Evolutionary conservation across 257 asterid species (phyloP).

Genomic region (Misopates orontium): DNA sequence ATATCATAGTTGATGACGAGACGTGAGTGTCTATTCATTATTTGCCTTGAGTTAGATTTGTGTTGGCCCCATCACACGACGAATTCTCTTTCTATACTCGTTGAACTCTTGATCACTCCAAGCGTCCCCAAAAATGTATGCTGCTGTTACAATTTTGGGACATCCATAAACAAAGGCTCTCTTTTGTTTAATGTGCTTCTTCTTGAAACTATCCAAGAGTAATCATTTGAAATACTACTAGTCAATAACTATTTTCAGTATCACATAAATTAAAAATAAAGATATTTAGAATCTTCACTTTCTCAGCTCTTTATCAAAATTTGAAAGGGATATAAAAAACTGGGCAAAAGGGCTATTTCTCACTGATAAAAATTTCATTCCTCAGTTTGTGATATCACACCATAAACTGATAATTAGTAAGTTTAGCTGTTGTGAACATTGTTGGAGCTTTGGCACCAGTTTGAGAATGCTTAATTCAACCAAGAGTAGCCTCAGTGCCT

Average conservation of each 20-base stretch:
- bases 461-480: background rate
- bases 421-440: constrained; percentile 13
- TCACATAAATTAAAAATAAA: too few species aligned
- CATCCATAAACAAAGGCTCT: background rate
- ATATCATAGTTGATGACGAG: constrained; percentile 83
- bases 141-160: too few species aligned
- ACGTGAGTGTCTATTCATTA: constrained; percentile 60
- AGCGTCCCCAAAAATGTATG: too few species aligned
- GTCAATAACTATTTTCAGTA: too few species aligned
- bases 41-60: constrained; percentile 14
- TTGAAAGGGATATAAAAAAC: too few species aligned
- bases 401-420: background rate
- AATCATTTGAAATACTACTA: too few species aligned
- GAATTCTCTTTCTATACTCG: too few species aligned
- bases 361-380: constrained; percentile 4
- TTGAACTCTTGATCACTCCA: too few species aligned
- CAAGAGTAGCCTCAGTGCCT: background rate
- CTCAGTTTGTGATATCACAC: constrained; percentile 9
- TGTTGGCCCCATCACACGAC: constrained; percentile 11
- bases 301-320: too few species aligned
- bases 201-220: too few species aligned
- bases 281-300: too few species aligned
- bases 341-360: background rate
- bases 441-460: background rate
- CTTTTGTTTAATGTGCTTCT: background rate